Evolutionary conservation across 495 filamentous ascomycete species (phyloP), one percentile per base, ranked within the genome.

Genomic region (Lophium mytilinum): DNA sequence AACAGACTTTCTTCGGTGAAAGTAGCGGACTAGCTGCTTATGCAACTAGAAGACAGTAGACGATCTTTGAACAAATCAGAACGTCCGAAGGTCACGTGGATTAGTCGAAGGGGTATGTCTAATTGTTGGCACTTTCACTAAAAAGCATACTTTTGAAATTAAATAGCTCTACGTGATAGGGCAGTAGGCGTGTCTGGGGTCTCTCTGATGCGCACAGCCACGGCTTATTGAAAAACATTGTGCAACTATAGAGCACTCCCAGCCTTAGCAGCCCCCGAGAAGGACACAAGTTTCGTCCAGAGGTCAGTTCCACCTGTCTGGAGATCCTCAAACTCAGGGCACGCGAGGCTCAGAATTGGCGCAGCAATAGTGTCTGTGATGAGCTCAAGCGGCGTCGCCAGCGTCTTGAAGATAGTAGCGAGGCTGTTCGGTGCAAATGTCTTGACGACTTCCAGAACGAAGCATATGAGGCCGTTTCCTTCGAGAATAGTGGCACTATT

Each of bases 391-490:
- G 47, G 47, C 47, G 15, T 33, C 17, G 17, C 47, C 8, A 50
- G 14, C 1, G 47, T 50, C n/a, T 15, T 21, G 34, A 50, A 50
- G 21, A 50, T 1, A 24, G 8, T 33, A 2, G 47, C 17, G 21
- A 50, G 47, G 30, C n/a, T 33, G 18, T 50, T 50, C 30, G 47
- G 47, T 2, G 15, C 30, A 15, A 33, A 15, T 9, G 30, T 21
- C 18, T 50, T 50, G 47, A 50, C 47, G 12, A 50, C 30, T 15
- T 50, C 15, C 8, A 50, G 30, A 15, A 33, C 34, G n/a, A 50
- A 50, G 53, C 67, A 69, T 21, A 63, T 17, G 0, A 62, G 61
- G 52, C 64, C 66, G 46, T 63, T 54, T 11, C 43, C 51, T 42
- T 46, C n/a, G 24, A 47, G 59, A 37, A 45, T 40, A 35, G 39